Evolutionary conservation across 1,139 yeast species (phyloP).

Genomic region (Lodderomyces orthopsilosis): DNA sequence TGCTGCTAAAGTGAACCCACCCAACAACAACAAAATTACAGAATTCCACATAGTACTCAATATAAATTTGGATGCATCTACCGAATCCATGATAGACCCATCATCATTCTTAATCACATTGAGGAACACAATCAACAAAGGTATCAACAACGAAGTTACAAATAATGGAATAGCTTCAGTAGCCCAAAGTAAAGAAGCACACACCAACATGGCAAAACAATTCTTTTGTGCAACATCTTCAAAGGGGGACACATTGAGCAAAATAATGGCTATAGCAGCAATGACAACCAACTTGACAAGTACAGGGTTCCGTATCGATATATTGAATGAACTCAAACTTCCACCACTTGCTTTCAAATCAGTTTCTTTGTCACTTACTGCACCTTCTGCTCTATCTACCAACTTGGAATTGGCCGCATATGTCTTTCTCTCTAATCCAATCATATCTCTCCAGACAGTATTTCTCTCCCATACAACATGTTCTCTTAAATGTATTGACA

Average conservation of each 20-base stretch:
- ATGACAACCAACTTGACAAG: constrained; percentile 48
- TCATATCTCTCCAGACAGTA: constrained; percentile 78
- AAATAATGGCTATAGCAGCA: constrained; percentile 40
- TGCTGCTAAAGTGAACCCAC: constrained; percentile 75
- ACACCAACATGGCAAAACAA: constrained; percentile 65
- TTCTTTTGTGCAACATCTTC: constrained; percentile 58
- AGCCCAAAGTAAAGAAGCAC: constrained; percentile 75
- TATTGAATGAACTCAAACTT: constrained; percentile 26
- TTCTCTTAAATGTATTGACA: constrained; percentile 63
- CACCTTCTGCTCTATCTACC: constrained; percentile 13
- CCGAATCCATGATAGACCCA: constrained; percentile 53
- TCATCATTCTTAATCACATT: constrained; percentile 56
- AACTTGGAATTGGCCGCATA: constrained; percentile 38
- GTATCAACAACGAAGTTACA: constrained; percentile 63
- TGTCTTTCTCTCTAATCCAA: constrained; percentile 72
- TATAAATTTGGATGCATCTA: constrained; percentile 53
- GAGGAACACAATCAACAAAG: constrained; percentile 55
- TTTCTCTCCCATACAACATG: constrained; percentile 77
- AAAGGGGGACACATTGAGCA: constrained; percentile 55
- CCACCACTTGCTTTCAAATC: constrained; percentile 15
- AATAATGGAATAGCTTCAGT: constrained; percentile 69
- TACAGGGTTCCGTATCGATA: constrained; percentile 40
- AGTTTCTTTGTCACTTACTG: constrained; percentile 15
- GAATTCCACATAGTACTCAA: constrained; percentile 72
- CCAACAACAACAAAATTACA: constrained; percentile 63